phyloP scores from a whole-genome alignment of 2,329 filamentous ascomycete species.

The Talaromyces atroroseus region DNA sequence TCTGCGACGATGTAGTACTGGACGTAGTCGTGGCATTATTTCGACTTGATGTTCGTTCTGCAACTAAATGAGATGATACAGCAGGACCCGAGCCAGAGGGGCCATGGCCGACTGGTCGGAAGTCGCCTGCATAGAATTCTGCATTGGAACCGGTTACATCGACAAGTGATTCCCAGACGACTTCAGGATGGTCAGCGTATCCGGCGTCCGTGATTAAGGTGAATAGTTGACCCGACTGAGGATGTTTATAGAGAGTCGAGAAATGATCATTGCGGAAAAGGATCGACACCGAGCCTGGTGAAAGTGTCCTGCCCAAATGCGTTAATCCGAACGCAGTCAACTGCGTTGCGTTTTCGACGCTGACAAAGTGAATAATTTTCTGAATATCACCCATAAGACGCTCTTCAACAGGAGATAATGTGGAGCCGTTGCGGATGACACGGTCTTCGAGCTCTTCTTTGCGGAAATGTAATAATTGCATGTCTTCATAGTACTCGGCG shows the following conservation, averaged over 20 bases:
- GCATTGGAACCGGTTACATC: slow-evolving; percentile 80
- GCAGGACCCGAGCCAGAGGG: slow-evolving; percentile 3
- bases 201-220: slow-evolving; percentile 90
- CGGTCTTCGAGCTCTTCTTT: slow-evolving; percentile 86
- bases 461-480: slow-evolving; percentile 79
- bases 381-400: slow-evolving; percentile 71
- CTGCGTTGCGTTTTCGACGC: slow-evolving; percentile 70
- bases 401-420: slow-evolving; percentile 69
- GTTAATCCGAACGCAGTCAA: slow-evolving; percentile 76
- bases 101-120: slow-evolving; percentile 68
- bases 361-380: slow-evolving; percentile 77
- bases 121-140: slow-evolving; percentile 86
- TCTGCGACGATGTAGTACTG: slow-evolving; percentile 12
- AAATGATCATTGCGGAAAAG: slow-evolving; percentile 98
- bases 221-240: slow-evolving; percentile 66
- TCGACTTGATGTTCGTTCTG: slow-evolving; percentile 24
- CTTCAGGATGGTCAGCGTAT: slow-evolving; percentile 78
- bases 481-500: slow-evolving; percentile 83
- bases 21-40: neutral
- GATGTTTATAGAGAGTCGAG: slow-evolving; percentile 86
- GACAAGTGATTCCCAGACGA: slow-evolving; percentile 91
- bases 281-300: slow-evolving; percentile 77
- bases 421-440: slow-evolving; percentile 53
- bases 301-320: slow-evolving; percentile 63
- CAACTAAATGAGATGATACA: slow-evolving; percentile 18